These are phyloP conservation scores for Umbelopsis sp. DNA, from an alignment of 371 early-diverging fungal species.

Conservation along the genomic window DNA sequence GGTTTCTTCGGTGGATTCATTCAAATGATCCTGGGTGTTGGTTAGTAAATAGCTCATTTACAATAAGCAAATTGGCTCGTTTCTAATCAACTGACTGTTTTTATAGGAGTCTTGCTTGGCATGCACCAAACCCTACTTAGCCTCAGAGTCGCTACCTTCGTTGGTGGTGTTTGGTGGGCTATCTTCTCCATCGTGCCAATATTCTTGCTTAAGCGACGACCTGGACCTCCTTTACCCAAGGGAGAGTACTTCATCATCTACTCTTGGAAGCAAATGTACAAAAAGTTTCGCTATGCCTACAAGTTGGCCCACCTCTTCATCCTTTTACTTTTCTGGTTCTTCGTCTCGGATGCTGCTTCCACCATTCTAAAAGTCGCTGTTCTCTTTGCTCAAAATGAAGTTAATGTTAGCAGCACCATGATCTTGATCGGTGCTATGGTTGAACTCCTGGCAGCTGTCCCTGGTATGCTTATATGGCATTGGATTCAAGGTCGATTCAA, in stretches of 20 bases:
- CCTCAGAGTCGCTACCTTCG: constrained; percentile 52
- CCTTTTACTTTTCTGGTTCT: constrained; percentile 17
- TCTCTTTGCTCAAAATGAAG: constrained; percentile 21
- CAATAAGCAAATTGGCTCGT: not conserved
- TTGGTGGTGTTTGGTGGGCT: constrained; percentile 59
- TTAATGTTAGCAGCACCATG: constrained; percentile 1
- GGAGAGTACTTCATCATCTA: constrained; percentile 45
- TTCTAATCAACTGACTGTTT: not conserved
- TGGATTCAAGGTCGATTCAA: constrained; percentile 3
- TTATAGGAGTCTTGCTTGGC: constrained; percentile 40
- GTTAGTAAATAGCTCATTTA: not conserved
- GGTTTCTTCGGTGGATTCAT: constrained; percentile 51
- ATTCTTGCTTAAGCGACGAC: constrained; percentile 42
- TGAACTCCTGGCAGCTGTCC: not conserved
- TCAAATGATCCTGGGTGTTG: constrained; percentile 28
- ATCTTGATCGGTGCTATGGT: not conserved
- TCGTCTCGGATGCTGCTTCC: constrained; percentile 15
- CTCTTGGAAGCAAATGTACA: constrained; percentile 36
- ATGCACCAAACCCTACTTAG: constrained; percentile 29
- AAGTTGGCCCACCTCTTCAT: constrained; percentile 12
- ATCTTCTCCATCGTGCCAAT: constrained; percentile 24
- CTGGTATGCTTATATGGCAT: not conserved
- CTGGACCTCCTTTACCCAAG: constrained; percentile 59
- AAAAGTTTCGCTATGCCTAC: not conserved
- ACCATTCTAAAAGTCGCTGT: constrained; percentile 20